These are phyloP conservation scores for Heritiera fomes DNA, from an alignment of 345 rosid genomes.

Conservation along the genomic window DNA sequence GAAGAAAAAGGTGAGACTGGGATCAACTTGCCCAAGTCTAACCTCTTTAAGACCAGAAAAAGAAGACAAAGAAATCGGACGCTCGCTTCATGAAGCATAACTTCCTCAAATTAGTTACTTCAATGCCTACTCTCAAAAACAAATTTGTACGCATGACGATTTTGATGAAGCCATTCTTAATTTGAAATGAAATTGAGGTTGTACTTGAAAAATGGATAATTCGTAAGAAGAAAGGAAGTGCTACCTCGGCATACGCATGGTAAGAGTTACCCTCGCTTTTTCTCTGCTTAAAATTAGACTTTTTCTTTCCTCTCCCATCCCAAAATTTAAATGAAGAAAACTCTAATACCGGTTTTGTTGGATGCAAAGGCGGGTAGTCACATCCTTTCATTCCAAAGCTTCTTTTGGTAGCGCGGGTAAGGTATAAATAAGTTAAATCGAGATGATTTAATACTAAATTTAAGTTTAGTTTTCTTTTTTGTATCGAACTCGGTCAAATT, in stretches of 20 bases:
- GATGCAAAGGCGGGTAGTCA: no score
- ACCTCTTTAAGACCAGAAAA: background rate
- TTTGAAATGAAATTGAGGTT: background rate
- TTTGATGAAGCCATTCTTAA: background rate
- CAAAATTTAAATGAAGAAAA: no score
- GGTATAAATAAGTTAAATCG: no score
- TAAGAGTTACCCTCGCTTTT: no score
- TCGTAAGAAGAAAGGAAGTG: background rate
- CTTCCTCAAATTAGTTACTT: background rate
- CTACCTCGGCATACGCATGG: no score
- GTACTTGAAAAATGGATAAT: background rate
- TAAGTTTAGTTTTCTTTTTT: no score
- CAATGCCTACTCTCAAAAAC: background rate
- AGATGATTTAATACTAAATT: no score
- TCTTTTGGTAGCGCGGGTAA: background rate
- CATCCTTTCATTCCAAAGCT: background rate
- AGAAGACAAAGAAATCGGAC: background rate
- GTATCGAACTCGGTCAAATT: no score
- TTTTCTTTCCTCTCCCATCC: no score
- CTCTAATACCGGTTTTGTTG: no score
- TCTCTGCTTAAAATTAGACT: no score
- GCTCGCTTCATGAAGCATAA: background rate
- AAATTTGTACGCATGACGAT: background rate
- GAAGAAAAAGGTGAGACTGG: background rate
- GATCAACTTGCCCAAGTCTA: background rate